These are phyloP conservation scores for Russula brevipes DNA, from an alignment of 768 basidiomycete genomes.

Conservation along the genomic window DNA sequence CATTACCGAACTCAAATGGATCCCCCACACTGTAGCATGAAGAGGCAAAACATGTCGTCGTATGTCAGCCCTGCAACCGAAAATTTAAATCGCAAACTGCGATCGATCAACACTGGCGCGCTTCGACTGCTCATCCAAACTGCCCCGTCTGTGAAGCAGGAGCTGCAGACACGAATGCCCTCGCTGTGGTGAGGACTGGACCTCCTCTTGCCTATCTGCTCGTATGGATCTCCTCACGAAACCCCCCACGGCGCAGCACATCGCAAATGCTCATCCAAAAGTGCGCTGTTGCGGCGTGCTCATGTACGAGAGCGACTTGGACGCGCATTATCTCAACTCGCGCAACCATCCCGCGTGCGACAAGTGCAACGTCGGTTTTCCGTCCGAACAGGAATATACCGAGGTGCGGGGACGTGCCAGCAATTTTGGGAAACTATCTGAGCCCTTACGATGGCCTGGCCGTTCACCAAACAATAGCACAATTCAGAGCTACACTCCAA, in stretches of 20 bases:
- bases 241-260: slow-evolving; percentile 8
- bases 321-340: slow-evolving; percentile 20
- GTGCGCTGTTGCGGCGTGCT: slow-evolving; percentile 21
- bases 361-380: slow-evolving; percentile 17
- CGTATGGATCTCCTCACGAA: neutral
- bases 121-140: slow-evolving; percentile 16
- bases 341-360: slow-evolving; percentile 17
- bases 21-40: slow-evolving; percentile 6
- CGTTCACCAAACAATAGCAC: slow-evolving; percentile 11
- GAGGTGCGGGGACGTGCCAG: slow-evolving; percentile 8
- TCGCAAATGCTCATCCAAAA: slow-evolving; percentile 17
- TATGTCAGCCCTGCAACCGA: slow-evolving; percentile 15
- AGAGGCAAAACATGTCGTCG: slow-evolving; percentile 22
- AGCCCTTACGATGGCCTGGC: neutral
- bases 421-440: neutral
- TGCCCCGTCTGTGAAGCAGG: slow-evolving; percentile 17
- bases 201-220: neutral
- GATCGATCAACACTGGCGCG: slow-evolving; percentile 22
- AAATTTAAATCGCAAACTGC: slow-evolving; percentile 20
- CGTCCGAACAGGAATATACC: slow-evolving; percentile 4
- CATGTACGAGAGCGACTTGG: slow-evolving; percentile 18
- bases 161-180: slow-evolving; percentile 6
- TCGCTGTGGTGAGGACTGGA: slow-evolving; percentile 14
- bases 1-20: neutral
- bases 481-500: slow-evolving; percentile 13